Evolutionary conservation across 2,329 filamentous ascomycete genomes (phyloP).

Genomic region (Beauveria varroae): DNA sequence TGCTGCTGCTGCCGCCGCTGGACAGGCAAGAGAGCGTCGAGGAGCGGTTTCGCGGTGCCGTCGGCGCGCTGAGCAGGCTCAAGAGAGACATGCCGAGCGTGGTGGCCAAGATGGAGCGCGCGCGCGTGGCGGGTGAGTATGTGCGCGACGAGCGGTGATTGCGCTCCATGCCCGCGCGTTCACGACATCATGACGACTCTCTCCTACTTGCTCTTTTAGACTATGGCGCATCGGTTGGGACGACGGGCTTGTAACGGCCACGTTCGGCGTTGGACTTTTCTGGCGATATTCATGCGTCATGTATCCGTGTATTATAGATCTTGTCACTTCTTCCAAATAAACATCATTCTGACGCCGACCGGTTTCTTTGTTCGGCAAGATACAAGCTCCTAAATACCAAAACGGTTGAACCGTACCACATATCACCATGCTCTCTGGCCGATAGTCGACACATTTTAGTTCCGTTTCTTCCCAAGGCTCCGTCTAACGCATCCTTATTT

Average conservation of each 20-base stretch:
- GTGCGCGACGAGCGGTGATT: conserved; percentile 23
- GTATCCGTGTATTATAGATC: neutral
- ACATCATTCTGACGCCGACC: neutral
- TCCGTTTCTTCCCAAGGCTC: neutral
- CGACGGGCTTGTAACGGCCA: neutral
- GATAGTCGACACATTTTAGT: neutral
- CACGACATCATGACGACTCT: neutral
- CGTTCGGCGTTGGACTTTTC: neutral
- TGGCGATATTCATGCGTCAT: neutral
- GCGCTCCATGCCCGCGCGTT: neutral
- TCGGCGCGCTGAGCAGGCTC: conserved; percentile 43
- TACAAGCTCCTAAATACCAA: neutral
- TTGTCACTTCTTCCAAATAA: neutral
- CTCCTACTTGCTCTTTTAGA: neutral
- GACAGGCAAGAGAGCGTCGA: conserved; percentile 42
- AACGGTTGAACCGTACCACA: conserved; percentile 1
- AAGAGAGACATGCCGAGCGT: conserved; percentile 55
- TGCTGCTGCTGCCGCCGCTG: conserved; percentile 19
- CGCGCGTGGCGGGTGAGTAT: conserved; percentile 51
- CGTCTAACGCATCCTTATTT: neutral
- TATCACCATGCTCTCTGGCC: neutral
- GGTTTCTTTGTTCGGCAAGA: neutral
- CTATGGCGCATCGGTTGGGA: neutral
- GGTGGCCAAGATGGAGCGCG: conserved; percentile 58
- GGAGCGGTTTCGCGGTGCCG: conserved; percentile 36